Evolutionary conservation across 1,284 basidiomycete species (phyloP), one percentile per base, ranked within the genome.

Genomic region (Apiotrichum gracile): DNA sequence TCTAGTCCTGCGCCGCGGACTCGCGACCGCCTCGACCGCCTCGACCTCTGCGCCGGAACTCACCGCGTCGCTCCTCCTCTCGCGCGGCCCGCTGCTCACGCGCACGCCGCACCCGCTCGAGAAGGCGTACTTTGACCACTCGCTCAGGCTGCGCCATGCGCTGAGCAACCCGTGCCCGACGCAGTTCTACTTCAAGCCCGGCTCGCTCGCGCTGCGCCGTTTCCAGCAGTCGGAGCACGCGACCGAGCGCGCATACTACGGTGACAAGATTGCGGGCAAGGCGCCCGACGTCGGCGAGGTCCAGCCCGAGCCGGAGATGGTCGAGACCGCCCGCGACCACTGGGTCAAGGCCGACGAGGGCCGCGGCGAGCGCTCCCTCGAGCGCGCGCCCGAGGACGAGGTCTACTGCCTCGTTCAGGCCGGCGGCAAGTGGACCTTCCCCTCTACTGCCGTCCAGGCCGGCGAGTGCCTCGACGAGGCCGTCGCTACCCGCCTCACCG

Each of bases 161-260:
- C 77, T 97, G 39, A 85, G 87, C 68, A 91, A 92, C 68, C 92
- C 93, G 0, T 86, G 91, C 73, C 86, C 90, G 17, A 82, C 84
- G 52, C 85, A 91, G 40, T 94, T 96, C 74, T 97, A 96, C 79
- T 97, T 97, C 81, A 93, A 93, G 75, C 84, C 86, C 55, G 93
- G 92, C 1, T 90, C 90, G 0, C 80, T 91, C 4, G 82, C 94
- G 31, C 86, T 93, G 70, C 84, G 85, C 39, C 82, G 86, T 46
- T 97, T 92, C 70, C 83, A 79, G 45, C 73, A 82, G 49, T 83
- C 88, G 64, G 86, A 91, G 67, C 80, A 83, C 52, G 77, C 79
- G 58, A 81, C 85, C 47, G 88, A 91, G 64, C 76, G 78, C 35
- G 77, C 79, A 51, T 84, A 84, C 2, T 91, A 90, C 71, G 88